Evolutionary conservation across 768 basidiomycete species (phyloP).

Genomic region (Leccinum variicolor): DNA sequence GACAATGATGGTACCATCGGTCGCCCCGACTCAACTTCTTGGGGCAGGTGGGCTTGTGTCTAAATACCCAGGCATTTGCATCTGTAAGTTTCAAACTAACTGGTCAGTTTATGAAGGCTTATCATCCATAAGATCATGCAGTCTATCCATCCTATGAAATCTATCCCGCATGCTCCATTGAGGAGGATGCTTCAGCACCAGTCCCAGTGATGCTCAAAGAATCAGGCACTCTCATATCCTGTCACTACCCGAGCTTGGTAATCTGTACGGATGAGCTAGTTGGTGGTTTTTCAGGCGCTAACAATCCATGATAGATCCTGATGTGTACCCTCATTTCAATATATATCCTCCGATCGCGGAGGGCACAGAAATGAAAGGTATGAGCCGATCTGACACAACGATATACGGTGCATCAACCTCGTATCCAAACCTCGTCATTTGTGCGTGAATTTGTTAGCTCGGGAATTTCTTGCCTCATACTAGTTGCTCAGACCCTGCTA

Average conservation of each 20-base stretch:
- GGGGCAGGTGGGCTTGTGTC: slow-evolving; percentile 7
- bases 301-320: slow-evolving; percentile 29
- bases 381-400: background rate
- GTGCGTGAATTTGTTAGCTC: slow-evolving; percentile 4
- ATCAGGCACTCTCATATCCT: slow-evolving; percentile 1
- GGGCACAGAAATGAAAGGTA: background rate
- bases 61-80: slow-evolving; percentile 14
- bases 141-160: slow-evolving; percentile 41
- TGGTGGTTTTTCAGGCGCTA: slow-evolving; percentile 4
- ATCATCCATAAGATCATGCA: slow-evolving; percentile 31
- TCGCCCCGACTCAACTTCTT: slow-evolving; percentile 5
- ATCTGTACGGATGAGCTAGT: slow-evolving; percentile 30
- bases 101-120: background rate
- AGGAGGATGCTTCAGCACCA: slow-evolving; percentile 1
- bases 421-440: slow-evolving; percentile 18
- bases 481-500: slow-evolving; percentile 32
- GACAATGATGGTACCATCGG: background rate
- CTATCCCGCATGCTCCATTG: slow-evolving; percentile 32
- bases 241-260: slow-evolving; percentile 37
- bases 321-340: slow-evolving; percentile 40
- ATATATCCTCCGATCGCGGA: slow-evolving; percentile 32
- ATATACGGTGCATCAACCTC: background rate
- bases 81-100: slow-evolving; percentile 14
- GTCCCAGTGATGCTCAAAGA: background rate
- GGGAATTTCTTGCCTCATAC: background rate